Percentiles rank a stretch among this genome's conserved stretches.
Evolutionary conservation across 169 alveolate genomes (phyloP).

Genomic region (Perkinsus chesapeaki): DNA sequence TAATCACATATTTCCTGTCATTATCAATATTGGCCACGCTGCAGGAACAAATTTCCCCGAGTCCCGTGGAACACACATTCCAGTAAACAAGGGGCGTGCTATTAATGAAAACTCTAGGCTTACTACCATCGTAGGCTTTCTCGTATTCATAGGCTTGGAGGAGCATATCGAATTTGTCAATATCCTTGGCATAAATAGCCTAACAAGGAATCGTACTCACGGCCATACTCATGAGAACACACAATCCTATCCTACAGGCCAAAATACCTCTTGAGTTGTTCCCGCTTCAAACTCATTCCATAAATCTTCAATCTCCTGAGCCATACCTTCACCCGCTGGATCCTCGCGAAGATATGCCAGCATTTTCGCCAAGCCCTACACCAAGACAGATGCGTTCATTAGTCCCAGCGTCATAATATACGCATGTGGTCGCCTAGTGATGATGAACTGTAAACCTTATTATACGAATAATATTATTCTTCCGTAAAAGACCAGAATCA

Average conservation of each 20-base stretch:
- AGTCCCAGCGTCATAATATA: no score
- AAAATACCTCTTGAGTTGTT: background rate
- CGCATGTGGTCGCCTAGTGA: no score
- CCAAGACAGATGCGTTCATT: background rate
- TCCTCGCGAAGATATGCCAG: background rate
- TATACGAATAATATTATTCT: no score
- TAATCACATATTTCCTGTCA: no score
- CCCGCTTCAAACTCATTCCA: conserved; percentile 29
- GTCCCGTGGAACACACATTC: no score
- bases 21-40: no score
- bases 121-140: background rate
- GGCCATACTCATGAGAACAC: background rate
- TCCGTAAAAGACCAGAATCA: no score
- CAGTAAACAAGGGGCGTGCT: no score
- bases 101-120: background rate
- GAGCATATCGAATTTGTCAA: conserved; percentile 25
- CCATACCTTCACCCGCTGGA: background rate
- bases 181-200: conserved; percentile 9
- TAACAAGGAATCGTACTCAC: background rate
- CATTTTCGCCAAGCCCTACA: background rate
- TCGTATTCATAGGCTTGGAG: conserved; percentile 29
- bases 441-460: no score
- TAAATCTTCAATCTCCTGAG: conserved; percentile 14
- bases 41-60: no score
- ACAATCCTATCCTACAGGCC: background rate